Base-by-base conservation (phyloP, 805 yeast species). In the Cyberlindnera sargentensis region DNA sequence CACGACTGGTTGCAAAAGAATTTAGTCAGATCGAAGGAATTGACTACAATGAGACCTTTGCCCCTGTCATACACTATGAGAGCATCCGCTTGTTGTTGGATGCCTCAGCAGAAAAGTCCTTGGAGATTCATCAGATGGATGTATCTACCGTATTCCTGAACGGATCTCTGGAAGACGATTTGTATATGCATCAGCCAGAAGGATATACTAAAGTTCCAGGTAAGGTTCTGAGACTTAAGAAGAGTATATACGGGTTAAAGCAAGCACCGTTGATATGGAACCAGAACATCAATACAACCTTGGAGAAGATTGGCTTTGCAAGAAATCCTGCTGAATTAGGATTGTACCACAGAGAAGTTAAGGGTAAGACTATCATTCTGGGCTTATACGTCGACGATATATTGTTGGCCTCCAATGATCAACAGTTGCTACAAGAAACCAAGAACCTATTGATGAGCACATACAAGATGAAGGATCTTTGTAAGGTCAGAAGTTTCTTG, bases 301-400 rank as follows among this genome's bases (percentile, higher is more conserved):
- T 29, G 4, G 7, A 9, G 6, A 5, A 11, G 5, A 4, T 8
- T 29, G 39, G 27, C 5, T 37, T 37, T 38, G 34, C 6, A 25
- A 37, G 11, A 26, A 37, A 29, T n/a, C 10, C 39, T 29, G 39
- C 27, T n/a, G 39, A 36, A 27, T 11, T n/a, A n/a, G 20, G 20
- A 15, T 15, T 15, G 20, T 15, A 15, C 2, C 20, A 15, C 20
- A 15, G 20, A 15, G 20, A 15, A 15, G 20, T 15, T 37, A 37
- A 10, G 15, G n/a, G 28, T 29, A 32, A 29, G 24, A 32, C 34
- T 20, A 15, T 27, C 6, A 11, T 7, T 20, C 34, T 11, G 26
- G 31, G 4, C 4, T 27, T 41, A 11, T 41, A 36, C 24, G 44
- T 42, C 15, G 44, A 42, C 33, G 44, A 41, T 20, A 10, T 41